Percentiles rank a stretch among this genome's conserved stretches.
These are phyloP conservation scores for Myriosclerotinia duriaeana DNA, from an alignment of 2,329 filamentous ascomycete genomes.

Conservation along the genomic window DNA sequence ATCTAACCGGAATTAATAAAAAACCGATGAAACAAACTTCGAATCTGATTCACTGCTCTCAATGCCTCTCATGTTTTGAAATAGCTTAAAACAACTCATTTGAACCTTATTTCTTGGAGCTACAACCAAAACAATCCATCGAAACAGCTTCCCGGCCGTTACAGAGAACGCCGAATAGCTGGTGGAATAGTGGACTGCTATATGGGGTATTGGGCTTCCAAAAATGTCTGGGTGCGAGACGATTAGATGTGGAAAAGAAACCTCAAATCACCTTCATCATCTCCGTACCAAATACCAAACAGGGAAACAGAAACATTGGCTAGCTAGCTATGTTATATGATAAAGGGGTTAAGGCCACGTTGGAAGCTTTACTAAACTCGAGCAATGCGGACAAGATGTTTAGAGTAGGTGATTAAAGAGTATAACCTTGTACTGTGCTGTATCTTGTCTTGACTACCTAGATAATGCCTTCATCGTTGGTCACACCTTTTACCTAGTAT, in stretches of 20 bases:
- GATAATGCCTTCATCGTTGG: conserved; percentile 4
- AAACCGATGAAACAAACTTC: conserved; percentile 12
- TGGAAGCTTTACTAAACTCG: neutral
- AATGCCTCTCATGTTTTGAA: neutral
- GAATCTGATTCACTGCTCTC: conserved; percentile 12
- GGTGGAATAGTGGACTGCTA: neutral
- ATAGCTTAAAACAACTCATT: neutral
- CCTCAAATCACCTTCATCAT: conserved; percentile 6
- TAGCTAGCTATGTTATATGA: neutral
- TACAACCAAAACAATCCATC: neutral
- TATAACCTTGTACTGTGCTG: neutral
- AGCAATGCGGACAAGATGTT: neutral
- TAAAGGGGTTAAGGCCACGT: neutral
- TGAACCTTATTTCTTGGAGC: conserved; percentile 1
- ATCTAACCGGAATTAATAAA: neutral
- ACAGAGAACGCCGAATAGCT: neutral
- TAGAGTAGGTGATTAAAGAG: neutral
- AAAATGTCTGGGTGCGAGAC: conserved; percentile 16
- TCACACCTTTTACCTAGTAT: conserved; percentile 1
- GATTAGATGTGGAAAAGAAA: conserved; percentile 10
- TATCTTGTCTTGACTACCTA: neutral
- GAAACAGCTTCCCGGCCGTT: neutral
- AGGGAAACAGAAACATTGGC: neutral
- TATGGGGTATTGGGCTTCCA: neutral
- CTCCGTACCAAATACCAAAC: neutral